These are phyloP conservation scores for Xylariomycetidae sp. DNA, from an alignment of 2,329 filamentous ascomycete genomes.

Conservation along the genomic window DNA sequence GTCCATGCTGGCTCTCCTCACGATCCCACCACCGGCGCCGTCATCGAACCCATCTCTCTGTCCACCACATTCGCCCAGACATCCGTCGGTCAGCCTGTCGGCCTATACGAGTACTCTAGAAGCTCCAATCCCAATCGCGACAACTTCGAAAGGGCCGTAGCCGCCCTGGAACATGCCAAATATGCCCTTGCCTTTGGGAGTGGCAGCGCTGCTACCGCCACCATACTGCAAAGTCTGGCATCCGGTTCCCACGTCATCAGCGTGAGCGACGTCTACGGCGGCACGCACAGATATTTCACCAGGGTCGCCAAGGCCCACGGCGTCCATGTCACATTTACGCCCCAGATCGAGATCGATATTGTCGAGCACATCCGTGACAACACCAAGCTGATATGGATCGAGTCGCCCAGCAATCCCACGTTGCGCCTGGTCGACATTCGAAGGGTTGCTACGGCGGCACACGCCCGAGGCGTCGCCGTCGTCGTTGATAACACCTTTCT, in stretches of 20 bases:
- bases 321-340: slow-evolving; percentile 90
- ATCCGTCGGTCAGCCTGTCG: slow-evolving; percentile 80
- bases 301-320: slow-evolving; percentile 94
- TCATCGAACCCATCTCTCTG: slow-evolving; percentile 93
- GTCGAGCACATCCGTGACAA: slow-evolving; percentile 77
- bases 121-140: slow-evolving; percentile 92
- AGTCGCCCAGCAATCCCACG: slow-evolving; percentile 92
- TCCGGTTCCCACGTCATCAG: slow-evolving; percentile 91
- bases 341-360: slow-evolving; percentile 85
- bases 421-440: slow-evolving; percentile 89
- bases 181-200: slow-evolving; percentile 93
- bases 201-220: slow-evolving; percentile 89
- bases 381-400: slow-evolving; percentile 96
- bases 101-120: slow-evolving; percentile 87
- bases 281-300: slow-evolving; percentile 98
- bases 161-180: slow-evolving; percentile 86
- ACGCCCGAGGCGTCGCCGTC: slow-evolving; percentile 83
- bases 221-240: slow-evolving; percentile 87
- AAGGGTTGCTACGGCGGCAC: slow-evolving; percentile 75
- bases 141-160: slow-evolving; percentile 90
- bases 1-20: slow-evolving; percentile 91
- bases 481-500: slow-evolving; percentile 99
- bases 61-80: slow-evolving; percentile 96
- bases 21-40: slow-evolving; percentile 87
- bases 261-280: slow-evolving; percentile 95